Evolutionary conservation across 495 filamentous ascomycete species (phyloP).

Genomic region (Cryomyces minteri): DNA sequence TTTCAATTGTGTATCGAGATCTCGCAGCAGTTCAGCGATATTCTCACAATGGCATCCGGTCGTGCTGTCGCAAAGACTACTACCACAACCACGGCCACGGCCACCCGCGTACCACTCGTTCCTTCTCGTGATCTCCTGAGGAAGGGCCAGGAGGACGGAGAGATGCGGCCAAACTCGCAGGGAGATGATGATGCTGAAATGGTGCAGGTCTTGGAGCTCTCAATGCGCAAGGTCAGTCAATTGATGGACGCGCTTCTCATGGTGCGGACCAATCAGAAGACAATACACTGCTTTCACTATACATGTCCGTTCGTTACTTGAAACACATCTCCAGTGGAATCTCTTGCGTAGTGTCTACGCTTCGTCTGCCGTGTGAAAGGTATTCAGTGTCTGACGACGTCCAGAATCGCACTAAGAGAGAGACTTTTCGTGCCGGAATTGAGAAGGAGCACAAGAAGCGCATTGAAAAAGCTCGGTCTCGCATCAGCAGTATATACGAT

Average conservation of each 20-base stretch:
- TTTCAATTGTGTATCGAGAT: not conserved
- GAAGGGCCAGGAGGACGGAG: not conserved
- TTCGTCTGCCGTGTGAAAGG: not conserved
- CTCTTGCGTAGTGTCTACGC: not conserved
- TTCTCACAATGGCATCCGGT: slow-evolving; percentile 10
- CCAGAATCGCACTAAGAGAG: not conserved
- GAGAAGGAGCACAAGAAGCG: not conserved
- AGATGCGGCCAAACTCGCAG: too few species aligned
- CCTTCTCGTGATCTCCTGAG: not conserved
- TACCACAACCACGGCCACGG: not conserved
- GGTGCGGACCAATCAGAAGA: not conserved
- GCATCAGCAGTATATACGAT: not conserved
- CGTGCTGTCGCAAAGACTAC: not conserved
- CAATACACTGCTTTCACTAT: too few species aligned
- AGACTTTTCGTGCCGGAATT: not conserved
- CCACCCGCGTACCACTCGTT: not conserved
- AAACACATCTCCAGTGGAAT: not conserved
- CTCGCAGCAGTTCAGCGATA: slow-evolving; percentile 11
- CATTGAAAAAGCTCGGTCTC: not conserved
- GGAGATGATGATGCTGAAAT: not conserved
- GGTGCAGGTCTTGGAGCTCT: not conserved
- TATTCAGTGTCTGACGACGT: not conserved
- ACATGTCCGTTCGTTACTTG: not conserved
- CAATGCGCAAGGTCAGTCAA: not conserved
- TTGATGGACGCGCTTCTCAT: not conserved